Evolutionary conservation across 2,329 filamentous ascomycete genomes (phyloP), one percentile per base, ranked within the genome.

Genomic region (Neodidymelliopsis sp.): DNA sequence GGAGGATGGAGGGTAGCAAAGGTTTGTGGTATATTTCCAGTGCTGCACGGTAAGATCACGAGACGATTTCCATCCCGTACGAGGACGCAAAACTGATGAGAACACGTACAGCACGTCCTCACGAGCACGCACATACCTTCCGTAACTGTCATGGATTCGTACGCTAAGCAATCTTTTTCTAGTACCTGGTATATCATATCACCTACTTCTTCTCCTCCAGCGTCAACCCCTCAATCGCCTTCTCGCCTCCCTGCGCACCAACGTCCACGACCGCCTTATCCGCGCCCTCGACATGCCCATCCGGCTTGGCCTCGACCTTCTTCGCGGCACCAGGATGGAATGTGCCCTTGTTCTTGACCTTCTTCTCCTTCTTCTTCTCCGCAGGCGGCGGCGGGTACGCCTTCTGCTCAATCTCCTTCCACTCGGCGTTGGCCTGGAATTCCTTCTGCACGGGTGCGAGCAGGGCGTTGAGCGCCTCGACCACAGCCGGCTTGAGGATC

Each of bases 401-500:
- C 70, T 88, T 86, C 41, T 83, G 70, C 39, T 87, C 83, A 43
- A 91, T 81, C 48, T 86, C 84, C 75, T 96, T 88, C 91, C 91
- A 97, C 66, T 92, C 90, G 22, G 81, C 66, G 0, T 83, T 87
- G 0, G 80, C 82, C 55, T 88, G 77, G 76, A 84, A 97, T 5
- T 86, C 87, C 3, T 79, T 81, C 58, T 87, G 86, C 51, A 99
- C 93, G 1, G 93, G 91, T 2, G 81, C 84, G 48, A 96, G 80
- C 10, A 97, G 81, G 28, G 82, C 79, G 59, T 84, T 85, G 15
- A 99, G 81, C 8, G 85, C 90, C 41, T 84, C 81, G 4, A 88
- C 83, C 5, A 95, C 85, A 9, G 90, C 91, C n/a, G 87, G 82
- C 78, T 99, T 97, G 41, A 97, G 79, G 10, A 89, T 76, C 77